These are phyloP conservation scores for Trichoderma reesei DNA, from an alignment of 495 filamentous ascomycete species.

Conservation along the genomic window DNA sequence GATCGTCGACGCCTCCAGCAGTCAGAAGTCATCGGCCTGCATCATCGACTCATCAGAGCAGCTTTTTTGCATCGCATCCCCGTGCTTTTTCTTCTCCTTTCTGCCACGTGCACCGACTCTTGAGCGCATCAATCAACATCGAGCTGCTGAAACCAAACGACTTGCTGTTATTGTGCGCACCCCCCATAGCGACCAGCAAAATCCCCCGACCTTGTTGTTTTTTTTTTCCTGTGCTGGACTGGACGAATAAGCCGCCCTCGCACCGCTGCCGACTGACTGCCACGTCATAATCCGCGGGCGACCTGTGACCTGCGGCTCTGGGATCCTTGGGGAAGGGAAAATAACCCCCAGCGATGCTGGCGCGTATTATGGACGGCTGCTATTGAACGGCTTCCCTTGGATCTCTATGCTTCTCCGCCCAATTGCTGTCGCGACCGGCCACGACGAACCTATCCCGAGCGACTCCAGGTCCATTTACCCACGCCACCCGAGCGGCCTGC, in stretches of 20 bases:
- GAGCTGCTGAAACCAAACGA: neutral
- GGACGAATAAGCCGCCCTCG: conserved; percentile 1
- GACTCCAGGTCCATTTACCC: neutral
- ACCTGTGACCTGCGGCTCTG: neutral
- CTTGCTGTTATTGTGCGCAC: conserved; percentile 6
- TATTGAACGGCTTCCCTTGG: conserved; percentile 7
- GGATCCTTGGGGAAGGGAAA: neutral
- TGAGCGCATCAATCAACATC: too few relatives aligned
- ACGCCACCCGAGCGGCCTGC: conserved; percentile 6
- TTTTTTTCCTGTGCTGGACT: neutral
- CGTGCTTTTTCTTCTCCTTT: too few relatives aligned
- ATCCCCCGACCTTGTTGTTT: neutral
- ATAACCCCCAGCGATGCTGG: too few relatives aligned
- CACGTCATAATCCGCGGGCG: neutral
- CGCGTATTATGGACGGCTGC: neutral
- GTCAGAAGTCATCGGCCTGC: neutral
- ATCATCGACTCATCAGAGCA: neutral
- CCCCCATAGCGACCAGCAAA: neutral
- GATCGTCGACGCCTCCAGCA: neutral
- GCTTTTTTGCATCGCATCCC: neutral
- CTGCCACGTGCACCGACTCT: too few relatives aligned
- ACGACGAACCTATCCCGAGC: neutral
- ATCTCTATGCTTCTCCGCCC: conserved; percentile 7
- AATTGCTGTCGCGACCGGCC: conserved; percentile 4
- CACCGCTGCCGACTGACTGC: neutral